Conservation (phyloP, 306 rosid species). For the Lathyrus oleraceus region DNA sequence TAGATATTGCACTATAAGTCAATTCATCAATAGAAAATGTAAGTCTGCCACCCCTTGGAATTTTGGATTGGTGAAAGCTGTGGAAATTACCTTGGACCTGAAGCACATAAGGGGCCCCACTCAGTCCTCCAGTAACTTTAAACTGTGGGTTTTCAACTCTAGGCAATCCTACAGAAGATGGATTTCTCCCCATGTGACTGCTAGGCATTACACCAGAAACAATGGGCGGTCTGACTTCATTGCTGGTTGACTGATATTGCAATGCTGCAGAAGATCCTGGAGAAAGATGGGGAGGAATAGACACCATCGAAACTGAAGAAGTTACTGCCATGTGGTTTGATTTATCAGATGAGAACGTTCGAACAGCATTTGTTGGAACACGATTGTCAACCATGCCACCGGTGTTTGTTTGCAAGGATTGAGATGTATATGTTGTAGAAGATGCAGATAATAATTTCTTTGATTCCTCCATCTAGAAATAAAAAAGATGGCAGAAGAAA, state of each 20-base stretch:
- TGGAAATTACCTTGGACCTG: constrained; percentile 72
- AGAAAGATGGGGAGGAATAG: constrained; percentile 60
- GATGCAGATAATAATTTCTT: constrained; percentile 66
- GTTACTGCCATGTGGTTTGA: constrained; percentile 45
- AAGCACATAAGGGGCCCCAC: constrained; percentile 61
- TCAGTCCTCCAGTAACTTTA: constrained; percentile 65
- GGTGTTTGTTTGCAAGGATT: constrained; percentile 56
- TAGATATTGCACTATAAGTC: constrained; percentile 10
- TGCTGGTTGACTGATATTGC: constrained; percentile 59
- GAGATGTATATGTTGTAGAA: constrained; percentile 61
- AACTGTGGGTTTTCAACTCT: constrained; percentile 63
- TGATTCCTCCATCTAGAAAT: constrained; percentile 83
- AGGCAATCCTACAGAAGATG: constrained; percentile 57
- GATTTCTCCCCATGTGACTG: constrained; percentile 70
- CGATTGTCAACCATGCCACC: constrained; percentile 59
- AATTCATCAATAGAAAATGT: constrained; percentile 24
- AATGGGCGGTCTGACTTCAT: constrained; percentile 54
- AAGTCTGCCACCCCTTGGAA: constrained; percentile 27
- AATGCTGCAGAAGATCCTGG: constrained; percentile 49
- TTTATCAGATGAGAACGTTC: constrained; percentile 60
- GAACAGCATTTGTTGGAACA: constrained; percentile 49
- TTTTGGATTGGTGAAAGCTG: constrained; percentile 19
- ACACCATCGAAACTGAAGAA: constrained; percentile 45
- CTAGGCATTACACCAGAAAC: constrained; percentile 62
- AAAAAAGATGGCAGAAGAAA: constrained; percentile 13